Evolutionary conservation across 2,329 filamentous ascomycete genomes (phyloP).

Genomic region (Tolypocladium amazonense): DNA sequence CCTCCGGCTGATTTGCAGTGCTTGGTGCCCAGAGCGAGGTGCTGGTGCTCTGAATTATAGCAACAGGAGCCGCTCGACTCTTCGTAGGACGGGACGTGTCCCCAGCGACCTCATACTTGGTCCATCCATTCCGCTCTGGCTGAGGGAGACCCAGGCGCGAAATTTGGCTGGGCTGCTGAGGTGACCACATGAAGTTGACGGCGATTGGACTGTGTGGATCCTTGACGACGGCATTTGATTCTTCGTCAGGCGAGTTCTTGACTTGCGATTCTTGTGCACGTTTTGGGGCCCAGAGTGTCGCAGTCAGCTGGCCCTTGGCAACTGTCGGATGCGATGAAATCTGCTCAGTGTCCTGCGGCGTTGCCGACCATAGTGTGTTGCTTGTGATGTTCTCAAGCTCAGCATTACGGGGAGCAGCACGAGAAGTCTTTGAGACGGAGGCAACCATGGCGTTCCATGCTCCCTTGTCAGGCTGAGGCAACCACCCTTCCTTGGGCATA

Average conservation of each 20-base stretch:
- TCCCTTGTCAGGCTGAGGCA: conserved; percentile 16
- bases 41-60: not conserved
- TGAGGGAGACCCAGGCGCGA: not conserved
- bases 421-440: conserved; percentile 5
- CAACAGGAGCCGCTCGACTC: not conserved
- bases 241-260: not conserved
- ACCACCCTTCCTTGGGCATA: conserved; percentile 10
- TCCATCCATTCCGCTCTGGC: not conserved
- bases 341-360: not conserved
- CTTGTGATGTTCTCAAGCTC: conserved; percentile 23
- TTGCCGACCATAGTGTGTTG: conserved; percentile 21
- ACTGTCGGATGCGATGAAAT: not conserved
- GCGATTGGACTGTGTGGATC: not conserved
- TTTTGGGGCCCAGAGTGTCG: not conserved
- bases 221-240: no score
- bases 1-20: not conserved
- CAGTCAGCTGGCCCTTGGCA: not conserved
- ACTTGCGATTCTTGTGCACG: not conserved
- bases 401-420: conserved; percentile 16
- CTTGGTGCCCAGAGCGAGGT: not conserved
- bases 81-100: not conserved
- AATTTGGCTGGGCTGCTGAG: not conserved
- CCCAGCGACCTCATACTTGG: not conserved
- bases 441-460: not conserved
- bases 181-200: not conserved